These are phyloP conservation scores for Thermoascus crustaceus DNA, from an alignment of 2,329 filamentous ascomycete species.

Conservation along the genomic window DNA sequence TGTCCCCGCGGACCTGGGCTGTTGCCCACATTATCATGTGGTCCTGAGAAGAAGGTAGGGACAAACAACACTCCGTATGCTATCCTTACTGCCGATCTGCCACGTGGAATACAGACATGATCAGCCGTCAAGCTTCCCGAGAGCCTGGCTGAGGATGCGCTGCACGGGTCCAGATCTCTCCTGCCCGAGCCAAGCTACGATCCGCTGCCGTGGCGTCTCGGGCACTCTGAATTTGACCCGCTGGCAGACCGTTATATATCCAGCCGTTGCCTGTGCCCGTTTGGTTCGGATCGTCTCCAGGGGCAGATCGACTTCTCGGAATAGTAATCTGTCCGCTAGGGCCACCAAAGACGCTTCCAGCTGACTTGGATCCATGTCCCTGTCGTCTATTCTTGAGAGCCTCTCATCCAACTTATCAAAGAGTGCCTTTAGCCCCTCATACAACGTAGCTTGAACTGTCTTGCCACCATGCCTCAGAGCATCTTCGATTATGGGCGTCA, in stretches of 20 bases:
- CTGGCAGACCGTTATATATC: conserved; percentile 23
- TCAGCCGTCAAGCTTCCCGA: conserved; percentile 10
- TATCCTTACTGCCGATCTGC: conserved; percentile 9
- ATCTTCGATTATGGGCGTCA: conserved; percentile 21
- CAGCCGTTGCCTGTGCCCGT: conserved; percentile 28
- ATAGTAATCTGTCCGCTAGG: conserved; percentile 23
- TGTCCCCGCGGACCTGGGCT: no score
- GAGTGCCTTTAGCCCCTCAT: conserved; percentile 26
- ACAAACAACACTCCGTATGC: background rate
- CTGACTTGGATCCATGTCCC: conserved; percentile 14
- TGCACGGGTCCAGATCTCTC: conserved; percentile 34
- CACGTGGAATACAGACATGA: conserved; percentile 7
- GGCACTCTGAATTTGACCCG: conserved; percentile 13
- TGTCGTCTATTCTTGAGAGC: conserved; percentile 11
- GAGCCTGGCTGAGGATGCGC: conserved; percentile 25
- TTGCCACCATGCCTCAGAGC: conserved; percentile 25
- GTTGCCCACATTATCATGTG: no score
- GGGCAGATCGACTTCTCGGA: conserved; percentile 24
- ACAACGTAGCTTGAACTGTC: conserved; percentile 27
- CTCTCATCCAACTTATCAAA: conserved; percentile 23
- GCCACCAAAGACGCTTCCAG: conserved; percentile 19
- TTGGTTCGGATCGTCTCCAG: conserved; percentile 30
- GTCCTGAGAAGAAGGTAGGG: no score
- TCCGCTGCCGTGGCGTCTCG: conserved; percentile 13
- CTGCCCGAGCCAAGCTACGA: conserved; percentile 27